A percentile compares a stretch with the other conserved stretches of the same genome.
Evolutionary conservation across 1,284 basidiomycete species (phyloP).

Genomic region (Ganoderma multipileum): DNA sequence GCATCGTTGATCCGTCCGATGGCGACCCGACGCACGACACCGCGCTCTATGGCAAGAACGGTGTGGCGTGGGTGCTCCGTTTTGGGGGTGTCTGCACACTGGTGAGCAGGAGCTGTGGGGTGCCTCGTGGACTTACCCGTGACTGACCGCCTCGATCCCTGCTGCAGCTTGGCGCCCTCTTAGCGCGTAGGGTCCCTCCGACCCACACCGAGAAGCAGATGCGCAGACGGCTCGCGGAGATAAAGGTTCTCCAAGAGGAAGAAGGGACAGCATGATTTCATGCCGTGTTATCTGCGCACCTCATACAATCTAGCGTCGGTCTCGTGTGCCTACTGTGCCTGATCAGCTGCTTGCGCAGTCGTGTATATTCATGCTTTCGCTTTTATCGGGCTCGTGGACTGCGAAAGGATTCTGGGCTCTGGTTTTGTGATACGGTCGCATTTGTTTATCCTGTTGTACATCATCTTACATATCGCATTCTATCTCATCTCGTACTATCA

Average conservation of each 20-base stretch:
- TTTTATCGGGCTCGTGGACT: constrained; percentile 14
- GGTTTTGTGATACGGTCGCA: background rate
- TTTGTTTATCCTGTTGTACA: constrained; percentile 23
- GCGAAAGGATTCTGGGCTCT: constrained; percentile 14
- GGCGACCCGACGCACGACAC: constrained; percentile 52
- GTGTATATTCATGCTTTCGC: background rate
- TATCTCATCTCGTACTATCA: constrained; percentile 29
- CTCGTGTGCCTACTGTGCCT: background rate
- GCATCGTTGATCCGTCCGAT: constrained; percentile 64
- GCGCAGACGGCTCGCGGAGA: constrained; percentile 79
- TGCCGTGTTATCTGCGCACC: constrained; percentile 24
- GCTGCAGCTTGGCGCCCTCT: constrained; percentile 64
- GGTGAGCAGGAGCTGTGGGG: constrained; percentile 42
- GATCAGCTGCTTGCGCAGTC: background rate
- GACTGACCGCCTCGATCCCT: constrained; percentile 10
- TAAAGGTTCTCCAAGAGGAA: constrained; percentile 73
- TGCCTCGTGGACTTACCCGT: background rate
- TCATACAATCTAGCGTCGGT: background rate
- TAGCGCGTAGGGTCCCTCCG: constrained; percentile 83
- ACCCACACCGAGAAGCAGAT: constrained; percentile 91
- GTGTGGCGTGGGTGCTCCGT: constrained; percentile 92
- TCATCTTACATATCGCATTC: constrained; percentile 18
- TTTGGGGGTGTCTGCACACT: constrained; percentile 90
- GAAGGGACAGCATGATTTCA: constrained; percentile 53
- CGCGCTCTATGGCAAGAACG: constrained; percentile 81